A percentile compares a stretch with the other conserved stretches of the same genome.
Evolutionary conservation across 1,284 basidiomycete species (phyloP).

Genomic region (Porphyrellus sp.): DNA sequence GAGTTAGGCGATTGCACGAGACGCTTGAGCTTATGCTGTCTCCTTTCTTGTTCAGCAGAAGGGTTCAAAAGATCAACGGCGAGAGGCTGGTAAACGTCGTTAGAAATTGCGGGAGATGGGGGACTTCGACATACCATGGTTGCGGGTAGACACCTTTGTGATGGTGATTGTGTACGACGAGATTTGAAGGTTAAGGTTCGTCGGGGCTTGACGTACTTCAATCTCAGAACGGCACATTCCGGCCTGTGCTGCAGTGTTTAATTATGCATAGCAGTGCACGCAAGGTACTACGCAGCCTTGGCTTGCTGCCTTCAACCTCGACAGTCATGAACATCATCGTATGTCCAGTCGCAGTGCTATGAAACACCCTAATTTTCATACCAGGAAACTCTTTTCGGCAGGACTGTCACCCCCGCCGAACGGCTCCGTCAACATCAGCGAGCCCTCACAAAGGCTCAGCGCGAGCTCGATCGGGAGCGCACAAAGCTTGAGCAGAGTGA

Average conservation of each 20-base stretch:
- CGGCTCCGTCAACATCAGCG: constrained; percentile 95
- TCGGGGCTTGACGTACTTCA: constrained; percentile 20
- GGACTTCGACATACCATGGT: constrained; percentile 17
- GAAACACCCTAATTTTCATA: constrained; percentile 10
- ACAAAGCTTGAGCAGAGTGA: constrained; percentile 93
- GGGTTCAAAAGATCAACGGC: constrained; percentile 98
- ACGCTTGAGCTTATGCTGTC: constrained; percentile 98
- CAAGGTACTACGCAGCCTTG: constrained; percentile 16
- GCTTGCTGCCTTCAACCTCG: constrained; percentile 18
- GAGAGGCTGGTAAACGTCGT: constrained; percentile 69
- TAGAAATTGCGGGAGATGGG: constrained; percentile 1
- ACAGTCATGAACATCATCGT: constrained; percentile 72
- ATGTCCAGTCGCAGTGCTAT: constrained; percentile 28
- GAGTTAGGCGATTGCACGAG: constrained; percentile 97
- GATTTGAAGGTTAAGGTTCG: constrained; percentile 26
- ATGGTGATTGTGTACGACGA: constrained; percentile 27
- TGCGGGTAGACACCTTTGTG: constrained; percentile 12
- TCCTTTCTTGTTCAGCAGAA: constrained; percentile 81
- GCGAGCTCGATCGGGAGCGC: constrained; percentile 94
- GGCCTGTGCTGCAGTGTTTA: background rate
- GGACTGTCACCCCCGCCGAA: constrained; percentile 93
- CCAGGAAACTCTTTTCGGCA: constrained; percentile 92
- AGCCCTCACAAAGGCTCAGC: constrained; percentile 91
- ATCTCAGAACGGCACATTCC: constrained; percentile 23
- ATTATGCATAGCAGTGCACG: background rate